These are phyloP conservation scores for Dactylellina sp. DNA, from an alignment of 2,329 filamentous ascomycete genomes.

Conservation along the genomic window DNA sequence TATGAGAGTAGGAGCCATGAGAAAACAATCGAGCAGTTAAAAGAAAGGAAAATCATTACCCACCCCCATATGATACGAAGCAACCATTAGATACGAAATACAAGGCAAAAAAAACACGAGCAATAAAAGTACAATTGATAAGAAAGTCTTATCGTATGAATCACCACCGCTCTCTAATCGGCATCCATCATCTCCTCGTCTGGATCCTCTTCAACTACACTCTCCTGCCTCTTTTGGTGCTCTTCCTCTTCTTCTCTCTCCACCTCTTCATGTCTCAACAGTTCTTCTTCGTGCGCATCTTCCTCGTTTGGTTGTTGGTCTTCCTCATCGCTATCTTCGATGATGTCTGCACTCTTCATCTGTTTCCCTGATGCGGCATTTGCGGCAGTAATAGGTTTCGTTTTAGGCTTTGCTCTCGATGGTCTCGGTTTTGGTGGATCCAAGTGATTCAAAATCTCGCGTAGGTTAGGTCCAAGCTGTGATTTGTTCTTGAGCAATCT, in stretches of 20 bases:
- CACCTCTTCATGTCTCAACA: slow-evolving; percentile 65
- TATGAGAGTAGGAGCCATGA: background rate
- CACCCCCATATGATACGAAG: background rate
- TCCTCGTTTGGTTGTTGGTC: slow-evolving; percentile 63
- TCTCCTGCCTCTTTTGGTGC: slow-evolving; percentile 61
- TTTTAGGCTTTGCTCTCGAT: slow-evolving; percentile 70
- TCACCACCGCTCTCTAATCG: slow-evolving; percentile 26
- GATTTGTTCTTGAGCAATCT: slow-evolving; percentile 81
- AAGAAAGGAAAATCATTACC: slow-evolving; percentile 10
- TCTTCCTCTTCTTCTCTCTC: slow-evolving; percentile 64
- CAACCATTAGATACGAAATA: slow-evolving; percentile 8
- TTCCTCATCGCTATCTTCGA: slow-evolving; percentile 65
- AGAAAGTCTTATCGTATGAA: slow-evolving; percentile 7
- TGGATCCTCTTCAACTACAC: slow-evolving; percentile 65
- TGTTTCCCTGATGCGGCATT: slow-evolving; percentile 65
- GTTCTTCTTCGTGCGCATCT: slow-evolving; percentile 64
- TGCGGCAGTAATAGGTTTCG: slow-evolving; percentile 61
- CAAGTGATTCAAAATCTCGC: slow-evolving; percentile 82
- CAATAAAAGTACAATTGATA: slow-evolving; percentile 38
- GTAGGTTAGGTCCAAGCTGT: slow-evolving; percentile 86
- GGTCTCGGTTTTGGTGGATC: slow-evolving; percentile 65
- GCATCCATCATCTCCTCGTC: slow-evolving; percentile 65
- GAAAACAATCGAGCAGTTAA: background rate
- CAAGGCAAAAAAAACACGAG: slow-evolving; percentile 1
- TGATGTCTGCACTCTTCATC: slow-evolving; percentile 63